Conservation (phyloP, 2,329 filamentous ascomycete genomes). For the Colletotrichum sidae region DNA sequence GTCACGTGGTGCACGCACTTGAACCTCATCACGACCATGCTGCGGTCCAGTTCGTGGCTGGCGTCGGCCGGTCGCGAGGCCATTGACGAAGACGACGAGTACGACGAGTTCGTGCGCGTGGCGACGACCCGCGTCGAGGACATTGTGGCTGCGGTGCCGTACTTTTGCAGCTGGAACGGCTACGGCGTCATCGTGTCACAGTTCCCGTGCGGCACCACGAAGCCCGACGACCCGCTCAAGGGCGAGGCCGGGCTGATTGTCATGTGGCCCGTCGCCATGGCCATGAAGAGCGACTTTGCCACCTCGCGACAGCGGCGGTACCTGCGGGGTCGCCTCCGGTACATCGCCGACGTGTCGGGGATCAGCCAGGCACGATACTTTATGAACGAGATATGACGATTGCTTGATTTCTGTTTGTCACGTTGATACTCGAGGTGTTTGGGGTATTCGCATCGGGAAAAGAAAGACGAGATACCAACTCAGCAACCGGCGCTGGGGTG, state of each 20-base stretch:
- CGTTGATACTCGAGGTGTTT: neutral
- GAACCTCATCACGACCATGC: conserved; percentile 38
- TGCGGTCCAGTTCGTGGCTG: conserved; percentile 38
- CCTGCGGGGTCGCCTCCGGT: conserved; percentile 36
- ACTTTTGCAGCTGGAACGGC: conserved; percentile 40
- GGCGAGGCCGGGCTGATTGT: conserved; percentile 39
- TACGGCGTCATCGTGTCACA: conserved; percentile 33
- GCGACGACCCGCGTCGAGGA: conserved; percentile 32
- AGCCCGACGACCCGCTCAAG: conserved; percentile 34
- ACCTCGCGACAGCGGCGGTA: conserved; percentile 38
- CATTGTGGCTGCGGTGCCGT: conserved; percentile 37
- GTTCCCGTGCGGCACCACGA: conserved; percentile 37
- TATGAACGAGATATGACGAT: conserved; percentile 26
- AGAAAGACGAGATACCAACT: conserved; percentile 10
- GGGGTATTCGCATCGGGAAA: neutral
- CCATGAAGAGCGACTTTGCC: conserved; percentile 39
- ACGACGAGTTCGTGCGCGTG: conserved; percentile 22
- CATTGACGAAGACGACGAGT: conserved; percentile 28
- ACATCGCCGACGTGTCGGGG: conserved; percentile 39
- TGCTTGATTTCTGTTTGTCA: neutral
- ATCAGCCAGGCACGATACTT: conserved; percentile 40
- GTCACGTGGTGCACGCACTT: conserved; percentile 38
- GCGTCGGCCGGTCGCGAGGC: conserved; percentile 25
- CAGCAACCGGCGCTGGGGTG: conserved; percentile 15
- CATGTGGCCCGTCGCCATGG: conserved; percentile 38